A percentile compares a stretch with the other conserved stretches of the same genome.
These are phyloP conservation scores for Sugiyamaella pinicola DNA, from an alignment of 1,139 yeast species.

Conservation along the genomic window DNA sequence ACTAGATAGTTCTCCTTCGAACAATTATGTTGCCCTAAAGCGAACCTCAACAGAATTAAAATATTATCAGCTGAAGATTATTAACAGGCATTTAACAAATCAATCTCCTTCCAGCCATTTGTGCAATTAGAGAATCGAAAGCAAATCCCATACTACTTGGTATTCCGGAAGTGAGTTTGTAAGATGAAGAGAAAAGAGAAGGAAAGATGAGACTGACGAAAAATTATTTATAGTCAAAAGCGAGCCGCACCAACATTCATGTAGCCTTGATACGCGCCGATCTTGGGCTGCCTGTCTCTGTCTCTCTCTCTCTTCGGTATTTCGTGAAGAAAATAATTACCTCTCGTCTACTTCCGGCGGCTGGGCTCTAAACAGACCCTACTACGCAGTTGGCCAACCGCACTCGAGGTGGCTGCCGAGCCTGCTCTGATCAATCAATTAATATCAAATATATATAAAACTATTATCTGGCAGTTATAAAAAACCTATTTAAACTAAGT, in stretches of 20 bases:
- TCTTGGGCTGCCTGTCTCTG: too few relatives aligned
- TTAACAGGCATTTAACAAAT: constrained; percentile 28
- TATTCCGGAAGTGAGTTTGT: constrained; percentile 37
- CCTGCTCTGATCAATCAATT: not conserved
- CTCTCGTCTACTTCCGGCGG: too few relatives aligned
- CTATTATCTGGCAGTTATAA: constrained; percentile 11
- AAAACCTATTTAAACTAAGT: not conserved
- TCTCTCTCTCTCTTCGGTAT: too few relatives aligned
- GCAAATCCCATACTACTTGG: constrained; percentile 36
- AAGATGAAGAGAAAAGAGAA: constrained; percentile 26
- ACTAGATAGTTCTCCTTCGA: not conserved
- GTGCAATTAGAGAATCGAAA: constrained; percentile 33
- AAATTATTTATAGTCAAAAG: constrained; percentile 14
- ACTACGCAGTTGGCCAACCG: too few relatives aligned
- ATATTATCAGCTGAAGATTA: constrained; percentile 29
- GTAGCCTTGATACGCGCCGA: too few relatives aligned
- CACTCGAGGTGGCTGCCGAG: too few relatives aligned
- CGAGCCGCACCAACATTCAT: constrained; percentile 10
- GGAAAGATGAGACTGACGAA: constrained; percentile 1
- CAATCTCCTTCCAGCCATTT: constrained; percentile 43
- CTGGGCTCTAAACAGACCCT: too few relatives aligned
- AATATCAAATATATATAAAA: constrained; percentile 7
- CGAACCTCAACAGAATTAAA: constrained; percentile 32
- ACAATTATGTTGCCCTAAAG: constrained; percentile 36
- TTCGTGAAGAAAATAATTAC: not conserved